Evolutionary conservation across 768 basidiomycete species (phyloP), one percentile per base, ranked within the genome.

Genomic region (Macrolepiota fuliginosa): DNA sequence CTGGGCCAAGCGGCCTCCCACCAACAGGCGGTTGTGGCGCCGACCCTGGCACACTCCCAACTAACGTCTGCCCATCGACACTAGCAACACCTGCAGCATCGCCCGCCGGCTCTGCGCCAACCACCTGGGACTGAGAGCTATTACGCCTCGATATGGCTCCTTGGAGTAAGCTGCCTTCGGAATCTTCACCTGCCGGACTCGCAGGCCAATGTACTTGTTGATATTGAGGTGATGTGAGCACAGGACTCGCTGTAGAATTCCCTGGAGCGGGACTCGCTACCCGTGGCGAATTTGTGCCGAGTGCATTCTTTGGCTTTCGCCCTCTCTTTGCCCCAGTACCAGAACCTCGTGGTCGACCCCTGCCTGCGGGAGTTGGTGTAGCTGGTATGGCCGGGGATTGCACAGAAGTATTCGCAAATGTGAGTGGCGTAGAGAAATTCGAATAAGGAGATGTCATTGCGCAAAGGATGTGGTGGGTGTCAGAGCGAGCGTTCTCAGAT

Each of bases 291-390:
- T 66, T 67, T 10, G 74, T 65, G 2, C 70, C 72, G 22, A 70
- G 63, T 12, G 72, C 73, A 40, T 74, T 78, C 40, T 77, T 77
- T 5, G 82, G 81, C 68, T 84, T 84, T 47, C 78, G 72, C 59
- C 81, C 78, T 42, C 80, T 76, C 71, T 81, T 79, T 56, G 77
- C 78, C 61, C 78, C 78, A 19, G 68, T 70, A 32, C 61, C 59
- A 51, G 71, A 42, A 27, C 75, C 76, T 61, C 75, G 62, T 22
- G 72, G 72, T 32, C 76, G 69, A 29, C 76, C 75, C 9, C 76
- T 73, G 50, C 69, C 65, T 25, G 63, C 64, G 15, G 69, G 68
- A 35, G 72, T 72, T 12, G 71, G 72, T n/a, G 73, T 73, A 7
- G 55, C 13, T 42, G 66, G 59, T 22, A 35, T 25, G 2, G 50